Conservation (phyloP, 331 rosid species). For the Stylosanthes scabra region DNA sequence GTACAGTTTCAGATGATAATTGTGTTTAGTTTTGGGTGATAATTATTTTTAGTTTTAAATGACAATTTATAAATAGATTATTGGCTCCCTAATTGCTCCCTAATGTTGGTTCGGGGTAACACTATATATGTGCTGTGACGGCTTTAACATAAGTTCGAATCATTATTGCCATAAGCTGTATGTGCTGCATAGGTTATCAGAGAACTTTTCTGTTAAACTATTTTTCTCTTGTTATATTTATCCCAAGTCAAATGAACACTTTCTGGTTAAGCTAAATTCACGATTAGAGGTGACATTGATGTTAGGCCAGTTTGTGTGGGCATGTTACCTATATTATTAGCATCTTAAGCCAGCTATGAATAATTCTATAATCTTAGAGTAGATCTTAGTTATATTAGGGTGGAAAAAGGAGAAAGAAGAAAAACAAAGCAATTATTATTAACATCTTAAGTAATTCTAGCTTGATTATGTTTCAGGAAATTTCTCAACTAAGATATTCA, state of each 20-base stretch:
- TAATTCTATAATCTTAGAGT: conserved; percentile 15
- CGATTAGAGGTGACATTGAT: background rate
- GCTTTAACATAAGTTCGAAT: background rate
- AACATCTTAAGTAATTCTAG: conserved; percentile 18
- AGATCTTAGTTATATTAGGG: too few relatives aligned
- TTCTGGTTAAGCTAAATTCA: conserved; percentile 12
- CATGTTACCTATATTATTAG: background rate
- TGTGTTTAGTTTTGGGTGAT: too few relatives aligned
- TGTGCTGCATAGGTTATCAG: background rate
- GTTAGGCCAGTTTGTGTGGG: background rate
- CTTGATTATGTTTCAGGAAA: conserved; percentile 61
- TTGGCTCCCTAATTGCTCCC: too few relatives aligned
- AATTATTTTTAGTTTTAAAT: too few relatives aligned
- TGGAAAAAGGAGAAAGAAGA: background rate
- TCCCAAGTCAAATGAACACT: background rate
- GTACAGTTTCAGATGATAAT: too few relatives aligned
- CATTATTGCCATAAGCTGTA: conserved; percentile 4
- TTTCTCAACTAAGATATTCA: conserved; percentile 75
- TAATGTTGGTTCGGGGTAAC: too few relatives aligned
- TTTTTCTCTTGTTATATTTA: background rate
- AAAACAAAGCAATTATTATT: background rate
- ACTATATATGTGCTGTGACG: background rate
- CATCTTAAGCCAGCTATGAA: background rate
- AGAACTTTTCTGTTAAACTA: background rate
- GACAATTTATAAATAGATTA: too few relatives aligned